phyloP scores from a whole-genome alignment of 75 land plant species.

The Azolla pinnata region DNA sequence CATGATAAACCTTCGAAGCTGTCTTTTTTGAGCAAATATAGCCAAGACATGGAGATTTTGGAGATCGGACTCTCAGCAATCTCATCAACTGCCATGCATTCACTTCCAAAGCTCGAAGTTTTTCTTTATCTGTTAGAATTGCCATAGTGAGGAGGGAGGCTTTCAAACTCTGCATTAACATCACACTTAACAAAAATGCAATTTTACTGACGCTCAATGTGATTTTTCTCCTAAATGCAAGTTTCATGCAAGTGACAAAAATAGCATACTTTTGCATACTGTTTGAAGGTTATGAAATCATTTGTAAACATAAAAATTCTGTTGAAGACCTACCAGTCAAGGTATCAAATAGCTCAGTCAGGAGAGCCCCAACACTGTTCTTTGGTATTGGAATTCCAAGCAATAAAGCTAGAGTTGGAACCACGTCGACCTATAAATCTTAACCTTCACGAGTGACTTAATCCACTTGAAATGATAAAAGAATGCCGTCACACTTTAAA shows the following conservation, averaged over 20 bases:
- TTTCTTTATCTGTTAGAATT: constrained; percentile 71
- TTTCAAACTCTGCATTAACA: neutral
- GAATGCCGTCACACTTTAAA: no score
- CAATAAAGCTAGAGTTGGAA: constrained; percentile 75
- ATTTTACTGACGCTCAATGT: no score
- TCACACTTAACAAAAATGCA: no score
- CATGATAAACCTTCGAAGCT: neutral
- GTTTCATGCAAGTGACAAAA: no score
- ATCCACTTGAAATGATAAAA: neutral
- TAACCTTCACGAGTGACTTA: no score
- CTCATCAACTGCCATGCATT: constrained; percentile 82
- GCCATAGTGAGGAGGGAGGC: neutral
- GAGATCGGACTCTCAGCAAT: constrained; percentile 48
- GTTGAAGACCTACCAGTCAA: constrained; percentile 32
- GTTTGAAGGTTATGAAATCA: no score
- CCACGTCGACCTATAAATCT: constrained; percentile 72
- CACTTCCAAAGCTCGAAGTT: constrained; percentile 60
- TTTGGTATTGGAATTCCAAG: constrained; percentile 88
- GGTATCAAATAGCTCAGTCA: constrained; percentile 34
- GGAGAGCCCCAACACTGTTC: constrained; percentile 68
- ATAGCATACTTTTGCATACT: no score
- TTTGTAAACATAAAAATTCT: no score
- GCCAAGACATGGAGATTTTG: constrained; percentile 35
- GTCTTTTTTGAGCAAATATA: constrained; percentile 15
- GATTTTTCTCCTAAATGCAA: no score